phyloP scores from a whole-genome alignment of 371 early-diverging fungal species.

The Syncephalastrum monosporum region DNA sequence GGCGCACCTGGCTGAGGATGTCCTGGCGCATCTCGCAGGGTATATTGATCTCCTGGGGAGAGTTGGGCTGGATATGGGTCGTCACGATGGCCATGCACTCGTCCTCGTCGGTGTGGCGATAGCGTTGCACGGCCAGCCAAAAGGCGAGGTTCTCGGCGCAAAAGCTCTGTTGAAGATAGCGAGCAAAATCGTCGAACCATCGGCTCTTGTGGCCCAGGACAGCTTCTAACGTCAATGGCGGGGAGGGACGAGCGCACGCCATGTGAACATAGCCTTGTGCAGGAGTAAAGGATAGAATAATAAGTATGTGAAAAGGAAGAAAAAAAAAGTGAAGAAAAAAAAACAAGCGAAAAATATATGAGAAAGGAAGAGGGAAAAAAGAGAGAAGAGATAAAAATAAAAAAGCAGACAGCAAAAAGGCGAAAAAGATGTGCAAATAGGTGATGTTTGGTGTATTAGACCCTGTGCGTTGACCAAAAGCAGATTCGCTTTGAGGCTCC shows the following conservation, averaged over 20 bases:
- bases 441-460: too few relatives aligned
- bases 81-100: conserved; percentile 25
- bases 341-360: conserved; percentile 11
- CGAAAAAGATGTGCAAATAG: conserved; percentile 5
- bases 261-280: too few relatives aligned
- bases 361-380: conserved; percentile 9
- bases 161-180: conserved; percentile 37
- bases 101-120: conserved; percentile 11
- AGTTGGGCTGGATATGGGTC: conserved; percentile 38
- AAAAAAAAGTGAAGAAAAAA: conserved; percentile 8
- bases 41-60: conserved; percentile 52
- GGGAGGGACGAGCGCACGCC: not conserved
- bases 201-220: conserved; percentile 23
- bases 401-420: conserved; percentile 3
- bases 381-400: conserved; percentile 3
- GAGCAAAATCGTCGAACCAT: conserved; percentile 24
- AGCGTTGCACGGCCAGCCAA: conserved; percentile 43
- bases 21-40: conserved; percentile 47
- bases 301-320: conserved; percentile 3
- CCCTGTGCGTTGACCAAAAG: too few relatives aligned
- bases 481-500: too few relatives aligned
- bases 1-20: conserved; percentile 29
- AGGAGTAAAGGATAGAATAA: conserved; percentile 15
- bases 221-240: conserved; percentile 21
- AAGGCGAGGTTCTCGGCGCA: conserved; percentile 46